A percentile compares a stretch with the other conserved stretches of the same genome.
These are phyloP conservation scores for Casaregolazyma suthepensis DNA, from an alignment of 1,139 yeast genomes.

Conservation along the genomic window DNA sequence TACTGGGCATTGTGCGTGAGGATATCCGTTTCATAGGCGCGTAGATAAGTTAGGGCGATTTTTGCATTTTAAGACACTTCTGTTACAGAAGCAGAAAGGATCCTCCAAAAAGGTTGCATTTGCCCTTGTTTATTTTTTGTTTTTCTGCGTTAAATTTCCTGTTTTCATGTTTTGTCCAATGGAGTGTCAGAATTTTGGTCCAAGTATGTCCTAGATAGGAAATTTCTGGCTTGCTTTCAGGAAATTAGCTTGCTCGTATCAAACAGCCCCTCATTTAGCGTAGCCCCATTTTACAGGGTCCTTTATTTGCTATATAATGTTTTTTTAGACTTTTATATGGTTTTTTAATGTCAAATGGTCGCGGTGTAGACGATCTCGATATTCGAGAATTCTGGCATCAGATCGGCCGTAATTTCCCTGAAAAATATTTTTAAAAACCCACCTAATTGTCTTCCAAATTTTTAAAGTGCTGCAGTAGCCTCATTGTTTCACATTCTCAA, in stretches of 20 bases:
- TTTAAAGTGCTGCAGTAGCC: not conserved
- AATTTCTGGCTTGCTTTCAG: not conserved
- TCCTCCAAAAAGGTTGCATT: not conserved
- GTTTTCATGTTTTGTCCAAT: not conserved
- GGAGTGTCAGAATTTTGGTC: not conserved
- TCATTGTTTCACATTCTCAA: not conserved
- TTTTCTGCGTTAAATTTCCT: not conserved
- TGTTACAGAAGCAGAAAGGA: not conserved
- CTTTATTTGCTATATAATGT: not conserved
- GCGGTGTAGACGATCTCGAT: not conserved
- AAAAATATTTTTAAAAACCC: not conserved
- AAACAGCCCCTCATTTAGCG: not conserved
- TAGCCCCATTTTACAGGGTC: not conserved
- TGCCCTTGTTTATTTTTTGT: not conserved
- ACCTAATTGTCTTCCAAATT: not conserved
- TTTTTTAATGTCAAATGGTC: not conserved
- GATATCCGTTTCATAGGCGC: not conserved
- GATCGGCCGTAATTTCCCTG: not conserved
- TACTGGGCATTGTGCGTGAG: not conserved
- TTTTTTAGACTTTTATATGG: not conserved
- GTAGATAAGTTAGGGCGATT: not conserved
- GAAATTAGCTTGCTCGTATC: not conserved
- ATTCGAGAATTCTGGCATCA: not conserved
- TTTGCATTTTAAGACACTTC: not conserved
- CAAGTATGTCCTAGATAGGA: not conserved